Evolutionary conservation across 768 basidiomycete genomes (phyloP), one percentile per base, ranked within the genome.

Genomic region (Mycena pura): DNA sequence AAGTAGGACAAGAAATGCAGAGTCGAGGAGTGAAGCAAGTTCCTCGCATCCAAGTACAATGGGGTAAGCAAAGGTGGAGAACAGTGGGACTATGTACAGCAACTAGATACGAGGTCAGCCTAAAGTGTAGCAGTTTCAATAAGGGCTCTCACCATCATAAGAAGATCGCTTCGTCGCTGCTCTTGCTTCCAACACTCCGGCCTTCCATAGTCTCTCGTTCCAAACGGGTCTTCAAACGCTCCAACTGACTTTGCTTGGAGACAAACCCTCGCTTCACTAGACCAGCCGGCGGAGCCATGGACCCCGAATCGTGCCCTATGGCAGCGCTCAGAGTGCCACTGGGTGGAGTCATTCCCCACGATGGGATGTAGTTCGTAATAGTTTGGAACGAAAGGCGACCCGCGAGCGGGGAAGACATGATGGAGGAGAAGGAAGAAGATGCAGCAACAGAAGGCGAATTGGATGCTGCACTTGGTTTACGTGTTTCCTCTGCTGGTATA

Each of bases 241-340:
- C 83, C 66, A 93, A 72, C 72, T 93, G 92, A 64, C 78, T 82
- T 67, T 87, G 82, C 70, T 83, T 88, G 25, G 86, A 80, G 45
- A 90, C 86, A 69, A 79, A 90, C 57, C 75, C 74, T 62, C 75
- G 67, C 58, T 71, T 70, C 60, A 53, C 57, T 46, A 68, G 44
- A 63, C 66, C 60, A 27, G 65, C 60, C 62, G 65, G 57, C 27
- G 63, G 44, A 56, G 53, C 68, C 56, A 70, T 50, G 59, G 71
- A 67, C 44, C 28, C 46, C 46, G 60, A 62, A 47, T 50, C 52
- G 34, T 62, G 52, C 60, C 56, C 57, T 62, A 53, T 24, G 44
- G 57, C 60, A 50, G 62, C 64, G 21, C 40, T 55, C 51, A 39
- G 39, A 43, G 63, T 13, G 21, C 56, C 36, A 46, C 56, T 58